Evolutionary conservation across 352 stramenopile genomes (phyloP).

Genomic region (Globisporangium mamillatum): DNA sequence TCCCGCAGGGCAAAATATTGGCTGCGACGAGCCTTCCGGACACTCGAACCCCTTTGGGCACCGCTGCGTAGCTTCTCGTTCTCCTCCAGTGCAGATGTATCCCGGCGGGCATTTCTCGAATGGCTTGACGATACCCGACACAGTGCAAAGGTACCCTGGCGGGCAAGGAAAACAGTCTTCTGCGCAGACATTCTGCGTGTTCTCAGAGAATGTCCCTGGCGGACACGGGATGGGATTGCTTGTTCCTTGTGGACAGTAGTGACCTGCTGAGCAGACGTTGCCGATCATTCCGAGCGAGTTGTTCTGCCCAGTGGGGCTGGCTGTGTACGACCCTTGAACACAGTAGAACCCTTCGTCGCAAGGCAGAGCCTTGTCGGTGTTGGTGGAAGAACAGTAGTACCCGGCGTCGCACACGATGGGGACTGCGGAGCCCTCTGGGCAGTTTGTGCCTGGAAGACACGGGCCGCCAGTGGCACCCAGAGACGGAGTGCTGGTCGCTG

Average conservation of each 20-base stretch:
- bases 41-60: conserved; percentile 82
- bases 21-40: conserved; percentile 46
- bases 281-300: conserved; percentile 76
- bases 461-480: conserved; percentile 45
- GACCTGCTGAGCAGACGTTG: conserved; percentile 61
- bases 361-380: conserved; percentile 60
- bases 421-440: conserved; percentile 73
- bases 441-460: conserved; percentile 87
- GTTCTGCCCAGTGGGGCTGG: conserved; percentile 61
- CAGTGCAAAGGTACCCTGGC: conserved; percentile 55
- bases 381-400: conserved; percentile 76
- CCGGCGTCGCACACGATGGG: conserved; percentile 82
- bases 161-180: conserved; percentile 70
- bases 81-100: conserved; percentile 62
- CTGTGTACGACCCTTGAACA: conserved; percentile 79
- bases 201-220: conserved; percentile 67
- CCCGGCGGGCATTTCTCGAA: conserved; percentile 47
- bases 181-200: conserved; percentile 50
- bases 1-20: conserved; percentile 56
- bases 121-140: conserved; percentile 47
- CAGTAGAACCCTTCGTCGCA: conserved; percentile 88
- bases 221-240: conserved; percentile 82
- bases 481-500: conserved; percentile 47
- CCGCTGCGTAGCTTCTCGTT: conserved; percentile 41
- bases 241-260: conserved; percentile 76